These are phyloP conservation scores for Plasmodium gaboni DNA, from an alignment of 169 alveolate species.

Conservation along the genomic window DNA sequence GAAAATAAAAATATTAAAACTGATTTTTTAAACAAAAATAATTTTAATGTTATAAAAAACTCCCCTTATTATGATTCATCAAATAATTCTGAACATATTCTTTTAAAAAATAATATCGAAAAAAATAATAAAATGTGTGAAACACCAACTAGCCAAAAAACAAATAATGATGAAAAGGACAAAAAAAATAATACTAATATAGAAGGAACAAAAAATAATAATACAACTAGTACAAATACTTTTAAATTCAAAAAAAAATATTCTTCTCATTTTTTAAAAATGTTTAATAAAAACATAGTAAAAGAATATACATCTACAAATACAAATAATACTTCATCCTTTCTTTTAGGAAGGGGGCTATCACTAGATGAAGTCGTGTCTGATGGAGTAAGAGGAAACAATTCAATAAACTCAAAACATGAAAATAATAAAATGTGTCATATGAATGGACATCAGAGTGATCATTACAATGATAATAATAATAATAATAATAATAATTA, in stretches of 20 bases:
- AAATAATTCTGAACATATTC: conserved; percentile 1
- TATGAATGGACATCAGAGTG: neutral
- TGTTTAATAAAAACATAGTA: conserved; percentile 19
- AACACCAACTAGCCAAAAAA: neutral
- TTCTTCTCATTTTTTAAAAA: conserved; percentile 37
- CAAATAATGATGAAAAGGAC: neutral
- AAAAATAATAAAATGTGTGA: neutral
- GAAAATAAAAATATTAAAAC: neutral
- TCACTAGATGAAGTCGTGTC: neutral
- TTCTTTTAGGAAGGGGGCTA: no score
- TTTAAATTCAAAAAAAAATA: conserved; percentile 24
- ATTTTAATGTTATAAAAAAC: neutral
- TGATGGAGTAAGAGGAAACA: neutral
- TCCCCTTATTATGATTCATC: conserved; percentile 29
- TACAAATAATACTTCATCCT: neutral
- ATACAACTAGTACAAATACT: neutral
- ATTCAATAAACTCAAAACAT: no score
- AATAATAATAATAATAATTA: neutral
- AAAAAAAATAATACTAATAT: neutral
- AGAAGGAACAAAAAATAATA: neutral
- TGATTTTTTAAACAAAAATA: neutral
- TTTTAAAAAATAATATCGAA: neutral
- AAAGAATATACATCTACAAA: conserved; percentile 44
- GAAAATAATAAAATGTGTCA: no score
- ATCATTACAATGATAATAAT: neutral